A percentile compares a stretch with the other conserved stretches of the same genome.
These are phyloP conservation scores for Thalassiosira hispida DNA, from an alignment of 352 stramenopile species.

Conservation along the genomic window DNA sequence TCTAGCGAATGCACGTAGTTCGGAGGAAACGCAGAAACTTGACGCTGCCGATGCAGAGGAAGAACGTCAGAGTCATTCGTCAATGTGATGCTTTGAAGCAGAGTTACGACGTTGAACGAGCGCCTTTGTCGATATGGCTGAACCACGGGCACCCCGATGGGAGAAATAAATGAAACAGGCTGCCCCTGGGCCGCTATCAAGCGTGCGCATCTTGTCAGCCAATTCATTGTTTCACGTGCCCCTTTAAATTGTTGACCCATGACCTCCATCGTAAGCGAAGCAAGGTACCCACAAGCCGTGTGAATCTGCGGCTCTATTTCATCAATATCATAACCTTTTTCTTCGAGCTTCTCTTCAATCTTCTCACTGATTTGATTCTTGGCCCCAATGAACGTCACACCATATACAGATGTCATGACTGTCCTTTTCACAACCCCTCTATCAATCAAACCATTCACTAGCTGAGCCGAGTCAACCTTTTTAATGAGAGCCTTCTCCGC, in stretches of 20 bases:
- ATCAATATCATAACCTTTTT: conserved; percentile 81
- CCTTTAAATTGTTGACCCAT: conserved; percentile 97
- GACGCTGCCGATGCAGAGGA: conserved; percentile 85
- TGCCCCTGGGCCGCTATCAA: conserved; percentile 87
- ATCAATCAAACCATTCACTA: conserved; percentile 83
- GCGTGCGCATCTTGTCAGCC: conserved; percentile 86
- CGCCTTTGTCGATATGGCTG: conserved; percentile 93
- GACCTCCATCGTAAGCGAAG: conserved; percentile 94
- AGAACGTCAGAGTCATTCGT: conserved; percentile 84
- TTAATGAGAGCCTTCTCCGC: conserved; percentile 70
- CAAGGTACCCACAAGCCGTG: conserved; percentile 89
- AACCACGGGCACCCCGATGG: conserved; percentile 97
- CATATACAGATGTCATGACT: conserved; percentile 99
- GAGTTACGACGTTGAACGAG: conserved; percentile 90
- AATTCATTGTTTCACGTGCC: conserved; percentile 95
- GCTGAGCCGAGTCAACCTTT: conserved; percentile 69
- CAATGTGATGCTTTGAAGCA: conserved; percentile 83
- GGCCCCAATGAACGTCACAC: conserved; percentile 99
- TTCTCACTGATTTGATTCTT: conserved; percentile 97
- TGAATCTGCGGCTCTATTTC: conserved; percentile 82
- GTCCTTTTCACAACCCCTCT: conserved; percentile 99
- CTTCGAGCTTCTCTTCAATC: conserved; percentile 90
- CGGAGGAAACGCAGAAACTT: conserved; percentile 97
- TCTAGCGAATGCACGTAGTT: conserved; percentile 99
- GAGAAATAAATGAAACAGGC: conserved; percentile 98